Conservation (phyloP, 1,284 basidiomycete genomes). For the Volvariella surrecta region DNA sequence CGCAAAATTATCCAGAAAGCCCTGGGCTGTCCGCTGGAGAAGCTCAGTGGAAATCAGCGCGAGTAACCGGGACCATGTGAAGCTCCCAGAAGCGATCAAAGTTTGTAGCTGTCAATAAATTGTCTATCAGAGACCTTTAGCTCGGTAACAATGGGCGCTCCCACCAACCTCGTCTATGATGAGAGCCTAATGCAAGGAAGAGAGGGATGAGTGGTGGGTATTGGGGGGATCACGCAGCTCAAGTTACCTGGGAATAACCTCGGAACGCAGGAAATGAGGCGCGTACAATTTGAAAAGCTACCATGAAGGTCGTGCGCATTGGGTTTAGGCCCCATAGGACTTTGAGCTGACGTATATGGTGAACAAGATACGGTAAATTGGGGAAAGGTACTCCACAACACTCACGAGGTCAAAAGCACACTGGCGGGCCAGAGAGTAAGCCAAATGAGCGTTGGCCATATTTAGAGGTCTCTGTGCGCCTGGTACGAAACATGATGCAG, state of each 20-base stretch:
- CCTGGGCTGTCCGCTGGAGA: constrained; percentile 52
- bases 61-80: constrained; percentile 54
- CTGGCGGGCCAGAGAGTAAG: constrained; percentile 40
- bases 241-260: constrained; percentile 63
- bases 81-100: constrained; percentile 52
- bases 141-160: constrained; percentile 10
- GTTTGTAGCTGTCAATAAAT: constrained; percentile 47
- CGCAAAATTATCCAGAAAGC: constrained; percentile 63
- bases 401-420: constrained; percentile 49
- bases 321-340: constrained; percentile 63
- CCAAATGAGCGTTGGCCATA: constrained; percentile 44
- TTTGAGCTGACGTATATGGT: constrained; percentile 22
- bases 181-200: constrained; percentile 38
- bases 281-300: constrained; percentile 57
- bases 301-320: constrained; percentile 53
- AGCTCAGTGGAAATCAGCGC: constrained; percentile 53
- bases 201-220: constrained; percentile 10
- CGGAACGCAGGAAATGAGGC: constrained; percentile 72
- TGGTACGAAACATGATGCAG: constrained; percentile 41
- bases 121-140: constrained; percentile 11
- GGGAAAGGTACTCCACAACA: neutral
- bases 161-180: constrained; percentile 68
- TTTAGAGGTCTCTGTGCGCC: constrained; percentile 59
- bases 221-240: constrained; percentile 9
- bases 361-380: constrained; percentile 7